Base-by-base conservation (phyloP, 129 eudicot genomes). In the Gnaphalium uliginosum region DNA sequence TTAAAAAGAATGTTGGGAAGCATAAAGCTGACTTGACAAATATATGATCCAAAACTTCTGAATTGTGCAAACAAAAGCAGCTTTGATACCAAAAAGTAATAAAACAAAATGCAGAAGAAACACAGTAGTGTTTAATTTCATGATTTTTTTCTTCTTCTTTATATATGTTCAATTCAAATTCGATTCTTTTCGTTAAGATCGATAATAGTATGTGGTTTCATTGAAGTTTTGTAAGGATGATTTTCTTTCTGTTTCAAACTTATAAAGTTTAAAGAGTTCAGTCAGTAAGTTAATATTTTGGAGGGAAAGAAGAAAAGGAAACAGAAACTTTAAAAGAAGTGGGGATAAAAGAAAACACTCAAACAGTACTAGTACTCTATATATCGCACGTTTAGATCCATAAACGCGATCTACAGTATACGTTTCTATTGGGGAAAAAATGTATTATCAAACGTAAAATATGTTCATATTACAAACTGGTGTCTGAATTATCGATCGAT, bases 41-140 rank as follows among this genome's bases (percentile, higher is more conserved):
- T 68, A 69, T 68, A 56, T 68, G 83, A 79, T 83, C 73, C 78
- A 79, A 61, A 64, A 79, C 85, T 61, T 82, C 66, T 27, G 82
- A 72, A 59, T 77, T 77, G 33, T 51, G 76, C 85, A 77, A 82
- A 72, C 74, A 65, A 82, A 82, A 72, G 85, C 72, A 53, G 58
- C 83, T 79, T 75, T 53, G 39, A 37, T 62, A 73, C 35, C 66
- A 53, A 63, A 6, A 43, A 37, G 72, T 71, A 75, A 76, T 26
- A 53, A 71, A 63, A 81, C 68, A 76, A 81, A 75, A 74, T 56
- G 76, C 26, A 73, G 73, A 80, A 74, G 79, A 54, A 58, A 4
- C 68, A 22, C 54, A 7, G 39, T 35, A 7, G 39, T 35, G 39
- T 35, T 7, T 35, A 35, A 35, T 6, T 35, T 35, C 39, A 35